Percentiles rank a stretch among this genome's conserved stretches.
phyloP scores from a whole-genome alignment of 306 rosid species.

The Fragaria ananassa region DNA sequence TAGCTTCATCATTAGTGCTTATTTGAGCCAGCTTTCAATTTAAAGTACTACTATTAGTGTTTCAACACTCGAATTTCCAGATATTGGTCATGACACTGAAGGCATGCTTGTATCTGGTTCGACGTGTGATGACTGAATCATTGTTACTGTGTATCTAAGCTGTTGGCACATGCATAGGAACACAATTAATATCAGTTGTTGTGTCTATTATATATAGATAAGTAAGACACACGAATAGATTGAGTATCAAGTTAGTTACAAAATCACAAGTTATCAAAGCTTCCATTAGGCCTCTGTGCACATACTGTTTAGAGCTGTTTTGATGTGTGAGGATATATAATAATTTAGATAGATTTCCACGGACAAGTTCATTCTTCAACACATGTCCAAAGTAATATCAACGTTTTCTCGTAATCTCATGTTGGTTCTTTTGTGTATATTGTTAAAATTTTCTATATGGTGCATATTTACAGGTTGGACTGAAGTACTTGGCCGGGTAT shows the following conservation, averaged over 20 bases:
- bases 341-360: not conserved
- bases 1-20: not conserved
- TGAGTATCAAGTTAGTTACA: no score
- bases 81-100: not conserved
- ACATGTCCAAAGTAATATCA: not conserved
- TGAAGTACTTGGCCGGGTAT: constrained; percentile 65
- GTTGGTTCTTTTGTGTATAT: not conserved
- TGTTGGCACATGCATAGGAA: constrained; percentile 1
- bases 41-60: not conserved
- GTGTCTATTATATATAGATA: not conserved
- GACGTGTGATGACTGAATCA: not conserved
- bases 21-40: not conserved
- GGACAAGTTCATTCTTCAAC: not conserved
- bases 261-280: not conserved
- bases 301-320: not conserved
- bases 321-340: not conserved
- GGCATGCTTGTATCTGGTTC: not conserved
- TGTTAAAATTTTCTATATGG: not conserved
- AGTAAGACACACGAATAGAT: not conserved
- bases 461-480: constrained; percentile 64
- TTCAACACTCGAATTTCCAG: not conserved
- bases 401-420: not conserved
- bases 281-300: not conserved
- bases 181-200: not conserved
- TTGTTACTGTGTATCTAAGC: not conserved